Percentiles rank a stretch among this genome's conserved stretches.
Conservation (phyloP, 2,329 filamentous ascomycete species). For the Alternaria viburni region DNA sequence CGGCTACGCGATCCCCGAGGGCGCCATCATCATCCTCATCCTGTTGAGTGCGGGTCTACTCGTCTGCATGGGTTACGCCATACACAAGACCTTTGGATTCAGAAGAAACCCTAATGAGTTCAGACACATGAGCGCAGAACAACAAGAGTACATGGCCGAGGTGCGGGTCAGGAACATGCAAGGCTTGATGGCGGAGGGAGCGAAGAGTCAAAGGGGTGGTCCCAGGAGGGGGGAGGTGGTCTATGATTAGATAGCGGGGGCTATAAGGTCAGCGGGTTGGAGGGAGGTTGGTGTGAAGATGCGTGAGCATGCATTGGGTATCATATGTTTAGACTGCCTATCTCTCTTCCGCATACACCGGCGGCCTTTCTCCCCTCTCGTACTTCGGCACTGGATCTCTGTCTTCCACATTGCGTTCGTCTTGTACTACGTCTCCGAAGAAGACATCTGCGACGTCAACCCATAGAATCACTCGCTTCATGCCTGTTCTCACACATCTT, state of each 20-base stretch:
- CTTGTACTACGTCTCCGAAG: not conserved
- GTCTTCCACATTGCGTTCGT: conserved; percentile 1
- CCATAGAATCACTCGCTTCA: conserved; percentile 16
- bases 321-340: not conserved
- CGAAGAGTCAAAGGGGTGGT: not conserved
- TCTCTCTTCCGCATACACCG: conserved; percentile 10
- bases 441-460: conserved; percentile 19
- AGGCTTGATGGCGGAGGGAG: conserved; percentile 16
- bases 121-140: conserved; percentile 15
- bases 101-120: conserved; percentile 8
- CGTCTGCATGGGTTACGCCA: conserved; percentile 25
- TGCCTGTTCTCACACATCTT: conserved; percentile 2
- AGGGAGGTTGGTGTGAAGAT: not conserved
- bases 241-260: not conserved
- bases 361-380: conserved; percentile 19
- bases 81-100: conserved; percentile 25
- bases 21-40: conserved; percentile 28
- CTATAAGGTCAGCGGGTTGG: not conserved
- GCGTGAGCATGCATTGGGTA: not conserved
- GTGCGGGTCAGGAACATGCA: conserved; percentile 24
- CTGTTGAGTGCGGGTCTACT: conserved; percentile 22
- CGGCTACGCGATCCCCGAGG: conserved; percentile 20
- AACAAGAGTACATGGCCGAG: conserved; percentile 32
- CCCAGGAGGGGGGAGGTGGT: not conserved
- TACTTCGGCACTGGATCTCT: conserved; percentile 17